These are phyloP conservation scores for Candida sithepensis DNA, from an alignment of 805 yeast genomes.

Conservation along the genomic window DNA sequence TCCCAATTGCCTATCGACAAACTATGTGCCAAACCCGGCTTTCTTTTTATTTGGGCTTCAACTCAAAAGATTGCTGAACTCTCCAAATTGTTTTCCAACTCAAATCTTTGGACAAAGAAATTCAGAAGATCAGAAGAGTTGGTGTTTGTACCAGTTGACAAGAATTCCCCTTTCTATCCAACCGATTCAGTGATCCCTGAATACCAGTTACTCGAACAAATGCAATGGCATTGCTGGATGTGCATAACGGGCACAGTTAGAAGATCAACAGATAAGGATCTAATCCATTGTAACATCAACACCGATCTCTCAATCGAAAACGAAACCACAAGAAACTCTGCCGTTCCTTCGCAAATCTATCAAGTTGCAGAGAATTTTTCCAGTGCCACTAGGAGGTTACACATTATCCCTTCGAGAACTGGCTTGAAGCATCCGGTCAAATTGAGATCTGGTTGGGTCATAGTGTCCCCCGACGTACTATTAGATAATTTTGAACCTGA, in stretches of 20 bases:
- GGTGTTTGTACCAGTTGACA: conserved; percentile 72
- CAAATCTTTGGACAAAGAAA: conserved; percentile 45
- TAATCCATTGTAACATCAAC: conserved; percentile 89
- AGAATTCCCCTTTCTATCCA: conserved; percentile 64
- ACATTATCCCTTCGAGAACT: conserved; percentile 73
- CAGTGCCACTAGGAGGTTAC: conserved; percentile 75
- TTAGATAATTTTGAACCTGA: conserved; percentile 62
- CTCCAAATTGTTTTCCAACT: conserved; percentile 41
- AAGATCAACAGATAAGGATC: conserved; percentile 75
- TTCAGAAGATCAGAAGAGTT: conserved; percentile 89
- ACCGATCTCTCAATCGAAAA: conserved; percentile 80
- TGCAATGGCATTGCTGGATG: conserved; percentile 98
- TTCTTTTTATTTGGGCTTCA: conserved; percentile 84
- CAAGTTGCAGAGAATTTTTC: conserved; percentile 86
- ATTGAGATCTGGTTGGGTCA: conserved; percentile 86
- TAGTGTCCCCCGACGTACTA: conserved; percentile 79
- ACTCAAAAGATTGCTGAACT: conserved; percentile 66
- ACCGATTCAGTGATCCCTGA: conserved; percentile 41
- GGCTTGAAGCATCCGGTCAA: conserved; percentile 62
- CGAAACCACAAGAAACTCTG: conserved; percentile 34
- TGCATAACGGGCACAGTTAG: conserved; percentile 93
- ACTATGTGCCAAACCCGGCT: conserved; percentile 81
- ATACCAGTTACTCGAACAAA: conserved; percentile 55
- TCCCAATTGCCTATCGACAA: conserved; percentile 65
- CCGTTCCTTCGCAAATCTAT: conserved; percentile 75